phyloP scores from a whole-genome alignment of 768 basidiomycete genomes.

The Termitomyces sp. region DNA sequence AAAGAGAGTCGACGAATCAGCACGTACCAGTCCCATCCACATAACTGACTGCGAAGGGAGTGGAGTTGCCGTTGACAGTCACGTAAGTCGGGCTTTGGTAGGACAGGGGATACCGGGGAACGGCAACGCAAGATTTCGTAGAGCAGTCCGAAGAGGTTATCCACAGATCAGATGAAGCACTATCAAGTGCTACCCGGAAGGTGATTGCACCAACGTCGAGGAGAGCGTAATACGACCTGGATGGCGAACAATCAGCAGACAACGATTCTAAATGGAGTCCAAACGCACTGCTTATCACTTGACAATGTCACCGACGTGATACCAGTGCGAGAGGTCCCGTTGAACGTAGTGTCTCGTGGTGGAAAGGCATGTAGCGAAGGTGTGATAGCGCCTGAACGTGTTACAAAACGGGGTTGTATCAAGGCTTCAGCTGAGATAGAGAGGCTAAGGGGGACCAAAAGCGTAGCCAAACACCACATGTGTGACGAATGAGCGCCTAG shows the following conservation, averaged over 20 bases:
- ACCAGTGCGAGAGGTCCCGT: constrained; percentile 28
- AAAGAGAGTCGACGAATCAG: neutral
- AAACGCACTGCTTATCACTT: constrained; percentile 37
- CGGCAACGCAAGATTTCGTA: constrained; percentile 42
- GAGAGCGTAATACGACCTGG: constrained; percentile 63
- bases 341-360: constrained; percentile 17
- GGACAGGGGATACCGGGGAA: constrained; percentile 66
- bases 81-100: constrained; percentile 64
- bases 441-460: constrained; percentile 3
- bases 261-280: neutral
- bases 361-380: constrained; percentile 21
- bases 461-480: constrained; percentile 13
- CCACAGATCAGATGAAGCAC: constrained; percentile 73
- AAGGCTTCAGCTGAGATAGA: constrained; percentile 14
- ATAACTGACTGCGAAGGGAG: constrained; percentile 54
- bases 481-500: neutral
- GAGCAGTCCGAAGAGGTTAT: constrained; percentile 58
- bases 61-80: constrained; percentile 54
- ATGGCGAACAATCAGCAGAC: constrained; percentile 6
- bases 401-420: constrained; percentile 13
- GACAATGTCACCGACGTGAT: constrained; percentile 40
- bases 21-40: constrained; percentile 62
- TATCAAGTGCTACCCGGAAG: constrained; percentile 70
- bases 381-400: constrained; percentile 22
- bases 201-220: constrained; percentile 55